Base-by-base conservation (phyloP, 2,329 filamentous ascomycete genomes). In the Fusarium heterosporum region DNA sequence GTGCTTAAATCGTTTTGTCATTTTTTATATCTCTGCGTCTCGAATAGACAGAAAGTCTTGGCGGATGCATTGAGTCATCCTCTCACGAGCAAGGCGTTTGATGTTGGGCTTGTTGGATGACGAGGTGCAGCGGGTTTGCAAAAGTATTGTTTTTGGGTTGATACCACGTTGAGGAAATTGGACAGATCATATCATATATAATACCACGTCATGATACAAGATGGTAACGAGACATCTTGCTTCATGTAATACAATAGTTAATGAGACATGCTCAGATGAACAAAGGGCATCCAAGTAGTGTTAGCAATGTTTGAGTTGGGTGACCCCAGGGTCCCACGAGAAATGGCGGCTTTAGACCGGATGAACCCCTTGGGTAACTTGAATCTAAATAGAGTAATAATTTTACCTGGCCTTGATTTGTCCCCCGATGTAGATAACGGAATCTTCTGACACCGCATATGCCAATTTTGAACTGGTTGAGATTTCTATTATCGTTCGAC, bases 231-330 rank as follows among this genome's bases (percentile, higher is more conserved):
- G 36, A 43, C 46, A 45, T 56, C 51, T 66, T n/a, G 38, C 28
- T 45, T 22, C 39, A 41, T 58, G 30, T 68, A 54, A 61, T 68
- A 51, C 43, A 29, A 17, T 68, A 65, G 34, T 49, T 53, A 61
- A 50, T 49, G 65, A 49, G 50, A 50, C 16, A 43, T 47, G 16
- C 11, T 16, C 40, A 55, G 25, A 8, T 28, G 11, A 9, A 36
- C 28, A 2, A 6, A 2, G 14, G 16, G 22, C 14, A 12, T 8
- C 45, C 36, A 38, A 7, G 12, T 30, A 38, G 12, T 45, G 34
- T 36, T 36, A 16, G n/a, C 34, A 36, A 36, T 16, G 34, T 36
- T 9, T 10, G 34, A 36, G 8, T 8, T 36, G 5, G 34, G 9
- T 34, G 32, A 16, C 22, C 22, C 22, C 6, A 6, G 22, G 22